These are phyloP conservation scores for Prosopis cineraria DNA, from an alignment of 306 rosid species.

Conservation along the genomic window DNA sequence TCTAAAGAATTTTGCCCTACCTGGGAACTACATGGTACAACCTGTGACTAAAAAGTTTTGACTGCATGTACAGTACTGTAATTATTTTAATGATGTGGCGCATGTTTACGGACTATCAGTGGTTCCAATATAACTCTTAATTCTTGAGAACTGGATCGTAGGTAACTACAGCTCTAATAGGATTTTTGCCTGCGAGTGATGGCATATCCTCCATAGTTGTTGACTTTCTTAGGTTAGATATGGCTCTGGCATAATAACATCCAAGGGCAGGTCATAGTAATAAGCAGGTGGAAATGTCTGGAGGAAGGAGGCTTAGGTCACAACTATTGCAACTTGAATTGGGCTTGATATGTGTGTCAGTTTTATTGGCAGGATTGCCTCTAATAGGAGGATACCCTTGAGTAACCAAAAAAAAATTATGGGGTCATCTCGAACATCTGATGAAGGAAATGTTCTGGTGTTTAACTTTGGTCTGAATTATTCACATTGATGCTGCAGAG, in stretches of 20 bases:
- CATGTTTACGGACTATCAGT: not conserved
- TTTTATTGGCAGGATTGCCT: no score
- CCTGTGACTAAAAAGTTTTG: not conserved
- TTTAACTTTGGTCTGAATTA: constrained; percentile 13
- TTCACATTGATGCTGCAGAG: constrained; percentile 58
- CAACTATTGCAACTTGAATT: constrained; percentile 1
- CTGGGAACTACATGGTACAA: not conserved
- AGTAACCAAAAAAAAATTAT: no score
- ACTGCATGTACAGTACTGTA: not conserved
- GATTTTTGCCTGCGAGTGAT: not conserved
- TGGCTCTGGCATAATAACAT: not conserved
- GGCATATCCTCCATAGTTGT: not conserved
- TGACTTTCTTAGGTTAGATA: not conserved
- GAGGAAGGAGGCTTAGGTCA: constrained; percentile 1
- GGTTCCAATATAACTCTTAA: not conserved
- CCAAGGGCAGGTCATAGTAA: constrained; percentile 7
- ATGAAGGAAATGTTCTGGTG: not conserved
- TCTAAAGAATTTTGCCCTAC: not conserved
- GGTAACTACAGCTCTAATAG: not conserved
- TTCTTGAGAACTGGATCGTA: not conserved
- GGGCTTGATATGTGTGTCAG: constrained; percentile 8
- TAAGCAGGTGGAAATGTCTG: not conserved
- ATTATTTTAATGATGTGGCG: not conserved
- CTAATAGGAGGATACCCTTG: no score
- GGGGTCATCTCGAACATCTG: not conserved